These are phyloP conservation scores for Annulohypoxylon stygium DNA, from an alignment of 495 filamentous ascomycete genomes.

Conservation along the genomic window DNA sequence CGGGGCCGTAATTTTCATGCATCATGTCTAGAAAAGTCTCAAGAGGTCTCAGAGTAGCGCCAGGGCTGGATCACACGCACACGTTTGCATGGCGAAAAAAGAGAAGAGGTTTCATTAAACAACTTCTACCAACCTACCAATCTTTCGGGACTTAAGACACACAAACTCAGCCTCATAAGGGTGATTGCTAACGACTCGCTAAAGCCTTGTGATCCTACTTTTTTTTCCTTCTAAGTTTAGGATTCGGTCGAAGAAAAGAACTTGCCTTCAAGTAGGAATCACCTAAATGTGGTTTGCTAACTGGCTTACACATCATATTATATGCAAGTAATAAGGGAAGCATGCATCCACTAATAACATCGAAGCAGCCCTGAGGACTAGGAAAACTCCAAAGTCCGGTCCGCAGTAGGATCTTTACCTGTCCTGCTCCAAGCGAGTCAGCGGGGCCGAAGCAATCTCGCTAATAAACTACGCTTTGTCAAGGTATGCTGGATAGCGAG, in stretches of 20 bases:
- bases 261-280: not conserved
- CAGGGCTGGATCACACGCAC: conserved; percentile 4
- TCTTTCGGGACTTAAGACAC: not conserved
- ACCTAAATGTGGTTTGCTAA: conserved; percentile 3
- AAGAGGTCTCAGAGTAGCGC: not conserved
- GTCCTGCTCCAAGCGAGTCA: conserved; percentile 23
- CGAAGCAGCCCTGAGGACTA: not conserved
- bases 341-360: conserved; percentile 11
- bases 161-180: conserved; percentile 24
- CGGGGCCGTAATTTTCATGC: conserved; percentile 15
- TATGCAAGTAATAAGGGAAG: conserved; percentile 10
- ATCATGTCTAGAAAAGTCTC: not conserved
- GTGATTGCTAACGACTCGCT: conserved; percentile 14
- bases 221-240: not conserved
- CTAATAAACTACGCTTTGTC: conserved; percentile 33
- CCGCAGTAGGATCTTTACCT: conserved; percentile 39
- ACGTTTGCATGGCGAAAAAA: not conserved
- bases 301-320: not conserved
- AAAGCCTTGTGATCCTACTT: not conserved
- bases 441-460: conserved; percentile 43
- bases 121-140: conserved; percentile 10
- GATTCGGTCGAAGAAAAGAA: conserved; percentile 10
- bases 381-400: conserved; percentile 24
- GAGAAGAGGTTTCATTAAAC: conserved; percentile 6
- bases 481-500: conserved; percentile 14